Conservation (phyloP, 805 yeast species). For the Nakazawaea pomicola region DNA sequence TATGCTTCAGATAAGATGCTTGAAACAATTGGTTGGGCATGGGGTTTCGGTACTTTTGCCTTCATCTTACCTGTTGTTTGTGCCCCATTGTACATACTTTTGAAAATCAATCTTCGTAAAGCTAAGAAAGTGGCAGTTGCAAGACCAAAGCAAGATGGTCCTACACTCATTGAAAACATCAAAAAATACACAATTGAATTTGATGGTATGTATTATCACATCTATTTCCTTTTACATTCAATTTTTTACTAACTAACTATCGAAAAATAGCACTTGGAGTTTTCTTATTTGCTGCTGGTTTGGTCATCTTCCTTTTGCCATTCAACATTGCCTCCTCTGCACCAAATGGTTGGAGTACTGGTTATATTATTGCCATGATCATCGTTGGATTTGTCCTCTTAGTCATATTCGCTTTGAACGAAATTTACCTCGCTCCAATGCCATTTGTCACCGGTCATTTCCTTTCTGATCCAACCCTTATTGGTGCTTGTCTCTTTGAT, state of each 20-base stretch:
- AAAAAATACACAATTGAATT: too few relatives aligned
- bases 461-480: constrained; percentile 30
- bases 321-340: constrained; percentile 30
- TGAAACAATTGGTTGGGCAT: constrained; percentile 36
- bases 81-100: too few relatives aligned
- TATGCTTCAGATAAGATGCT: constrained; percentile 30
- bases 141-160: too few relatives aligned
- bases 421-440: constrained; percentile 27
- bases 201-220: too few relatives aligned
- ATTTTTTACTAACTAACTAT: not conserved
- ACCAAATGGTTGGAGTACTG: constrained; percentile 28
- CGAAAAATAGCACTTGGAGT: constrained; percentile 13
- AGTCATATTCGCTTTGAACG: constrained; percentile 25
- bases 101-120: too few relatives aligned
- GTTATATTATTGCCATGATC: constrained; percentile 38
- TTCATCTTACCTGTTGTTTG: constrained; percentile 38
- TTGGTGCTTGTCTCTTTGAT: constrained; percentile 29
- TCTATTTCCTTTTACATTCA: constrained; percentile 14
- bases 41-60: constrained; percentile 49
- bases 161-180: too few relatives aligned
- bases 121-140: too few relatives aligned
- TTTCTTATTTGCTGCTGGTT: too few relatives aligned
- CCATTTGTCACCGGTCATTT: constrained; percentile 34
- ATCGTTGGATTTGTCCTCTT: constrained; percentile 32
- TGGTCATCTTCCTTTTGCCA: constrained; percentile 34